These are phyloP conservation scores for Verticillium longisporum DNA, from an alignment of 2,329 filamentous ascomycete species.

Conservation along the genomic window DNA sequence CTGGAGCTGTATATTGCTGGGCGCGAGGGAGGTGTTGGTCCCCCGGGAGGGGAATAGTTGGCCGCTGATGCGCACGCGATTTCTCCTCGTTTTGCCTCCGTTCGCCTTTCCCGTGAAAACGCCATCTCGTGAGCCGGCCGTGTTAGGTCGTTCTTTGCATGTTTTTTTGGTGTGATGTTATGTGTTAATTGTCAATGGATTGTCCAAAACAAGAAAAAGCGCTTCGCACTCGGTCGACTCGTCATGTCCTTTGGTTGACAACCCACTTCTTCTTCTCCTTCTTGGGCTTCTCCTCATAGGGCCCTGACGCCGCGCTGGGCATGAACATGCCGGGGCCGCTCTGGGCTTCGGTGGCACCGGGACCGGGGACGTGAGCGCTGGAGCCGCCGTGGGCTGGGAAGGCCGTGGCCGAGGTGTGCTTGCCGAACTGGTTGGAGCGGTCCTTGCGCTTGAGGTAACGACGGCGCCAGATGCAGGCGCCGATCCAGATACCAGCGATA, in stretches of 20 bases:
- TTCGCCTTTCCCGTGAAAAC: not conserved
- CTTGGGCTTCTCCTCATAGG: conserved; percentile 29
- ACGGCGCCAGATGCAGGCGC: conserved; percentile 64
- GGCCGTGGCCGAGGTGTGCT: conserved; percentile 24
- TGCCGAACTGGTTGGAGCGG: conserved; percentile 42
- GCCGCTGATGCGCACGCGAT: no score
- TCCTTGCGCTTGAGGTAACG: conserved; percentile 67
- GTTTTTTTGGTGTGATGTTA: not conserved
- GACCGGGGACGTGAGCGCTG: conserved; percentile 20
- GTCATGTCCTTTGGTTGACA: conserved; percentile 34
- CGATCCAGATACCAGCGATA: conserved; percentile 59
- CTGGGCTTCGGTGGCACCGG: conserved; percentile 16
- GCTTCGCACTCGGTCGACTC: not conserved
- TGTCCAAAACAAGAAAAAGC: no score
- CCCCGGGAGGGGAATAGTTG: no score
- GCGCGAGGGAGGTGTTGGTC: no score
- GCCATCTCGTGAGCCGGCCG: not conserved
- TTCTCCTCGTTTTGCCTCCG: not conserved
- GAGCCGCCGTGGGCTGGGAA: conserved; percentile 26
- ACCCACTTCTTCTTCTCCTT: conserved; percentile 43
- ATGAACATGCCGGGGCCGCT: conserved; percentile 24
- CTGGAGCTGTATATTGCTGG: not conserved
- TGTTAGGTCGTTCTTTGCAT: not conserved
- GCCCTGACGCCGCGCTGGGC: conserved; percentile 19
- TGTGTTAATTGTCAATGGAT: no score